Base-by-base conservation (phyloP, 371 early-diverging fungal species). In the Rhizopus stolonifer region DNA sequence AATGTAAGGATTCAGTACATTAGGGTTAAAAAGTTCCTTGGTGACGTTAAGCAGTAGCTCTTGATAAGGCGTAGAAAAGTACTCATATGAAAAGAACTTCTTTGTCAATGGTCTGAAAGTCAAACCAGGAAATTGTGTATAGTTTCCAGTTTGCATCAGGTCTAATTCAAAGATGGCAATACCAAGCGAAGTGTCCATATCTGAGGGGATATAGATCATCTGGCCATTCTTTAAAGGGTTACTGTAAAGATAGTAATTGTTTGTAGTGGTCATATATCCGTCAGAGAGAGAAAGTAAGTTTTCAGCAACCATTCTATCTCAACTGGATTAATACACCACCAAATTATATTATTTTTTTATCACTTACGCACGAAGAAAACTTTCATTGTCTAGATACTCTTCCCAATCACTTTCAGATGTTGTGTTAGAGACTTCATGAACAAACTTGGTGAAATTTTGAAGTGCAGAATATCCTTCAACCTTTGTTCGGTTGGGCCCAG, bases 161-260 rank as follows among this genome's bases (percentile, higher is more conserved):
- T 22, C 15, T 11, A 57, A 15, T 1, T 36, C 36, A 24, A 54
- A 40, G 0, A 47, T 22, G 17, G 50, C 31, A 48, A 48, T 49
- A 17, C 75, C 75, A 17, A 71, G 17, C 0, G 64, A 47, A 2
- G 52, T 46, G 22, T 74, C 72, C 15, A 69, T 21, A 47, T 71
- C 75, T 3, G 60, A 44, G 8, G 69, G 55, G 0, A 71, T 56
- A 25, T 62, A 74, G 11, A 56, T 57, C 21, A 60, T 57, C 11
- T 58, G 56, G 11, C 39, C 49, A 13, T 40, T 34, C 7, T 45
- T 19, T 3, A 24, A 21, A 3, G 54, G 54, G 17, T 54, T 54
- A 25, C 49, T 49, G 48, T 71, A 71, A 2, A 67, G 6, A 15
- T 62, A 65, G 15, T 52, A 71, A 21, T 71, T 71, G 23, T 67